Evolutionary conservation across 2,329 filamentous ascomycete genomes (phyloP).

Genomic region (Rugonectria rugulosa): DNA sequence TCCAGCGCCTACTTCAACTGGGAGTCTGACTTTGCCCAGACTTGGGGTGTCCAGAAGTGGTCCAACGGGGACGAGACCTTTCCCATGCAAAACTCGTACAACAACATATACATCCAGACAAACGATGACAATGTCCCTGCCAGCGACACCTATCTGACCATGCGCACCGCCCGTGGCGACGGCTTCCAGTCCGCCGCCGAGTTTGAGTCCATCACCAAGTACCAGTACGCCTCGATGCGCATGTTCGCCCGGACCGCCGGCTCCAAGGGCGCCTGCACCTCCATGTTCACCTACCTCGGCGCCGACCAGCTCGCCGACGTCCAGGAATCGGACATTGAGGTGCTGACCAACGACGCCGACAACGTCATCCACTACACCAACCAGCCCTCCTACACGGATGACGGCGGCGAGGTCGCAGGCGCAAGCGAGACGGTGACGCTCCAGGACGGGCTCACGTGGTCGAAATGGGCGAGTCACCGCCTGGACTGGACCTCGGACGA

Average conservation of each 20-base stretch:
- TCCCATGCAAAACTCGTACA: conserved; percentile 47
- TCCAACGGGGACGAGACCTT: conserved; percentile 46
- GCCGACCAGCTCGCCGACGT: conserved; percentile 44
- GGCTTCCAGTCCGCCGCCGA: conserved; percentile 55
- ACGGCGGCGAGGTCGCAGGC: conserved; percentile 52
- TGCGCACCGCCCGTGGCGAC: conserved; percentile 52
- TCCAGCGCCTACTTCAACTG: conserved; percentile 48
- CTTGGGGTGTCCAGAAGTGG: conserved; percentile 50
- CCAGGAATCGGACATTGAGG: conserved; percentile 60
- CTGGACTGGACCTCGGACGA: conserved; percentile 64
- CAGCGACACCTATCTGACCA: conserved; percentile 52
- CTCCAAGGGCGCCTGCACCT: conserved; percentile 55
- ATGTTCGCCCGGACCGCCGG: conserved; percentile 58
- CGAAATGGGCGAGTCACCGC: conserved; percentile 63
- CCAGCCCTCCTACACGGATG: conserved; percentile 58
- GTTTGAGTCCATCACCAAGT: conserved; percentile 48
- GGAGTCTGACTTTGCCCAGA: conserved; percentile 40
- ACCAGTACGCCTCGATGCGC: conserved; percentile 47
- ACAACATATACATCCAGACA: conserved; percentile 54
- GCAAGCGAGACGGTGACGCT: conserved; percentile 54
- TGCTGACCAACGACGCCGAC: conserved; percentile 54
- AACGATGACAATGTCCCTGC: conserved; percentile 42
- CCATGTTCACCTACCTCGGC: conserved; percentile 59
- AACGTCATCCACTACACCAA: conserved; percentile 63
- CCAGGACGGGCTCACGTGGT: conserved; percentile 53